Base-by-base conservation (phyloP, 371 early-diverging fungal genomes). In the Dinochytrium kinnereticum region DNA sequence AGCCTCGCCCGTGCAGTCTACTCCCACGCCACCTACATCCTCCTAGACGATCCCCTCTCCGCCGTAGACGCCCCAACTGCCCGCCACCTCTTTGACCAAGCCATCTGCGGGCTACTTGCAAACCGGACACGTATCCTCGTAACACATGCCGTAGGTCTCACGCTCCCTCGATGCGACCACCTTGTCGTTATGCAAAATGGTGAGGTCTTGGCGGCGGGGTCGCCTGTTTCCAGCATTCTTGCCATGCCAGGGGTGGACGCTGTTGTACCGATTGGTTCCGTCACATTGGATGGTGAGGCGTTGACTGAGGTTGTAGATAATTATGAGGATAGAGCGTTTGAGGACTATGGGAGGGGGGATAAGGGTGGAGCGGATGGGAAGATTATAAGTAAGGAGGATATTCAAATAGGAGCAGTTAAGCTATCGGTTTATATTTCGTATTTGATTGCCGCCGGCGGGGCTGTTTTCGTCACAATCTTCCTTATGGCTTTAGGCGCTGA, bases 31-130 rank as follows among this genome's bases (percentile, higher is more conserved):
- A 2, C 36, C 3, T 34, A 53, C 55, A 76, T 84, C 26, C 59
- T 84, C 15, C 38, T 84, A 21, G 84, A 84, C 67, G 87, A 87
- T 73, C 79, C 80, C n/a, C 81, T 96, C 36, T 82, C 88, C 24
- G 93, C 93, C 0, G 91, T 93, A 2, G 93, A 93, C 68, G 89
- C 92, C 0, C 96, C 96, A 53, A 97, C 97, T 0, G 96, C 93
- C 2, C 90, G 90, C 67, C 93, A 94, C 77, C 85, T 98, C 30
- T 75, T 85, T 40, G 57, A 74, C 5, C 36, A 81, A n/a, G 72
- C 76, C 31, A 83, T 86, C 55, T 83, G 86, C 38, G 89, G 90
- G 15, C 84, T 92, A 64, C 86, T 97, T 87, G 80, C 76, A 13
- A 87, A 88, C 19, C 87, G 95, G 3, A 96, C 97, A 0, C 85